Percentiles rank a stretch among this genome's conserved stretches.
Evolutionary conservation across 805 yeast genomes (phyloP).

Genomic region (Candida broadrunensis): DNA sequence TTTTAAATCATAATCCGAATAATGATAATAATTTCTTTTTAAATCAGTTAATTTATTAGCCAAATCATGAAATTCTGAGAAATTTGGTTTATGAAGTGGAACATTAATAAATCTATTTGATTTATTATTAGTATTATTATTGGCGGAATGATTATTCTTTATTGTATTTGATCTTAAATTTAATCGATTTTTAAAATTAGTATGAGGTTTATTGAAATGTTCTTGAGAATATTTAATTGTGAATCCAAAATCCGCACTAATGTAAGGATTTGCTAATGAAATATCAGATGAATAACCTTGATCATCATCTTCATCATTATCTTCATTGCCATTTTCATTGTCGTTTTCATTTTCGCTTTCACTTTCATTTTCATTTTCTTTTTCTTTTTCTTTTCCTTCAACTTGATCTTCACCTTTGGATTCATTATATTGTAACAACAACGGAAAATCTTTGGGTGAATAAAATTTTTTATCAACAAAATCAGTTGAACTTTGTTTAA

Average conservation of each 20-base stretch:
- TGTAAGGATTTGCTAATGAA: conserved; percentile 51
- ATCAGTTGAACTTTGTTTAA: conserved; percentile 9
- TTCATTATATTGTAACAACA: conserved; percentile 16
- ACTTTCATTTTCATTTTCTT: conserved; percentile 5
- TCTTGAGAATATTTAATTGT: conserved; percentile 40
- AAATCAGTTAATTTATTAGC: conserved; percentile 23
- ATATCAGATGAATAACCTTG: conserved; percentile 45
- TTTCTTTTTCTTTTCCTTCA: conserved; percentile 7
- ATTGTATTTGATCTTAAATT: not conserved
- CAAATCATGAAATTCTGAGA: conserved; percentile 37
- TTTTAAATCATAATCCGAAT: conserved; percentile 17
- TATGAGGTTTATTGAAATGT: conserved; percentile 7
- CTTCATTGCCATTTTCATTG: conserved; percentile 1
- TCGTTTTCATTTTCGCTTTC: no score
- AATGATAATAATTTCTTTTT: conserved; percentile 31
- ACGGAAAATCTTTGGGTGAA: conserved; percentile 32
- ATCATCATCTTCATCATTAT: conserved; percentile 14
- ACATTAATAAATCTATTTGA: conserved; percentile 33
- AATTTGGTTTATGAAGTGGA: conserved; percentile 42
- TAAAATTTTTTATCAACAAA: conserved; percentile 15
- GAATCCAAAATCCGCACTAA: conserved; percentile 49
- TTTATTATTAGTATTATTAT: not conserved
- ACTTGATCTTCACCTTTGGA: conserved; percentile 15
- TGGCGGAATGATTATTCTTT: no score
- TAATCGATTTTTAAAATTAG: not conserved